These are phyloP conservation scores for Clarireedia hainanense DNA, from an alignment of 2,329 filamentous ascomycete species.

Conservation along the genomic window DNA sequence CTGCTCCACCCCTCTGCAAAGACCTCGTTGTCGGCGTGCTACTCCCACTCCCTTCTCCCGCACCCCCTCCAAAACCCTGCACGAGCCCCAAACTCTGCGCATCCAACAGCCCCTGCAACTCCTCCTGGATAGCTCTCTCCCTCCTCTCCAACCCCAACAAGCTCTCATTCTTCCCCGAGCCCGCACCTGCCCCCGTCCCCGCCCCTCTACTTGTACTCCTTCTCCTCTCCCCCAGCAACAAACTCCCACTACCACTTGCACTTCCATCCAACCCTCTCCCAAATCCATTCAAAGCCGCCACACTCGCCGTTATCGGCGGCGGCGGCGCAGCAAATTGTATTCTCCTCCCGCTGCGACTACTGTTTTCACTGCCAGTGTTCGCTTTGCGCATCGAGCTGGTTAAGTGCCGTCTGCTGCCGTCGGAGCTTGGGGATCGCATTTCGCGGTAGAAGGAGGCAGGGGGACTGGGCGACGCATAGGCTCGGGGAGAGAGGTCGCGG, in stretches of 20 bases:
- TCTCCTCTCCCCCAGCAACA: background rate
- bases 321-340: constrained; percentile 27
- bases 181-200: background rate
- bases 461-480: background rate
- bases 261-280: background rate
- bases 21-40: constrained; percentile 20
- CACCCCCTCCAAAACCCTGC: constrained; percentile 22
- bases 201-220: background rate
- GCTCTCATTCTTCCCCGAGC: constrained; percentile 16
- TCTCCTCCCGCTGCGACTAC: constrained; percentile 8
- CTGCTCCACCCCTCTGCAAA: constrained; percentile 30
- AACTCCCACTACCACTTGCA: background rate
- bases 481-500: constrained; percentile 2
- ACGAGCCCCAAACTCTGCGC: constrained; percentile 44
- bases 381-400: background rate
- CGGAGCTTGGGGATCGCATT: background rate
- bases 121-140: constrained; percentile 46
- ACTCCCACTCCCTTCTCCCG: constrained; percentile 29
- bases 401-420: background rate
- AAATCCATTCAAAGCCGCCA: constrained; percentile 11
- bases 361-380: background rate
- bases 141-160: constrained; percentile 37
- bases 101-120: constrained; percentile 51
- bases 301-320: constrained; percentile 22
- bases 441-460: constrained; percentile 4